Conservation (phyloP, 192 early-diverging fungal genomes). For the Coemansia sp. region DNA sequence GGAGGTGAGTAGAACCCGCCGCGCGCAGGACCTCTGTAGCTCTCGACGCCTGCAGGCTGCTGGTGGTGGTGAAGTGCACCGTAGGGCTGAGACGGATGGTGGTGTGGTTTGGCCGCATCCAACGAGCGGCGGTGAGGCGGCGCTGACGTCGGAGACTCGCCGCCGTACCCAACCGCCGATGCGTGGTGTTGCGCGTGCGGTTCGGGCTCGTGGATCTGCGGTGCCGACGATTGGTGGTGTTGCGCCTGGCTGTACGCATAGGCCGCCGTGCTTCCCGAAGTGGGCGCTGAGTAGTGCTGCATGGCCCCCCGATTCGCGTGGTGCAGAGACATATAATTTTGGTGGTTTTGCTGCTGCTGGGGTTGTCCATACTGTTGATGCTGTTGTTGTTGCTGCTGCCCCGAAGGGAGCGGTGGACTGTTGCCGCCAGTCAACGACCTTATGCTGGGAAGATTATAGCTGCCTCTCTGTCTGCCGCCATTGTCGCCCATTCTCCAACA, state of each 20-base stretch:
- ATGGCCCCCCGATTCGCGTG: not conserved
- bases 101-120: not conserved
- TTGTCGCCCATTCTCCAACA: conserved; percentile 27
- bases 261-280: not conserved
- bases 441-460: conserved; percentile 46
- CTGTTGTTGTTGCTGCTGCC: conserved; percentile 7
- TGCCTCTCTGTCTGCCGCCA: conserved; percentile 16
- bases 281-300: not conserved
- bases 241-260: not conserved
- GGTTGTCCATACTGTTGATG: not conserved
- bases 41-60: not conserved
- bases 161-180: not conserved
- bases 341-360: conserved; percentile 3
- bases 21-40: not conserved
- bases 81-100: not conserved
- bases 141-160: not conserved
- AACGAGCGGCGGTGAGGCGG: conserved; percentile 1
- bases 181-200: conserved; percentile 10
- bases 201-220: no score
- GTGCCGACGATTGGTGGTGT: not conserved
- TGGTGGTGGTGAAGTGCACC: not conserved
- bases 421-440: conserved; percentile 27
- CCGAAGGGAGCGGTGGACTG: conserved; percentile 6
- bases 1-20: not conserved
- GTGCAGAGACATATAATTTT: not conserved